phyloP scores from a whole-genome alignment of 768 basidiomycete species.

The Clavulina sp. region DNA sequence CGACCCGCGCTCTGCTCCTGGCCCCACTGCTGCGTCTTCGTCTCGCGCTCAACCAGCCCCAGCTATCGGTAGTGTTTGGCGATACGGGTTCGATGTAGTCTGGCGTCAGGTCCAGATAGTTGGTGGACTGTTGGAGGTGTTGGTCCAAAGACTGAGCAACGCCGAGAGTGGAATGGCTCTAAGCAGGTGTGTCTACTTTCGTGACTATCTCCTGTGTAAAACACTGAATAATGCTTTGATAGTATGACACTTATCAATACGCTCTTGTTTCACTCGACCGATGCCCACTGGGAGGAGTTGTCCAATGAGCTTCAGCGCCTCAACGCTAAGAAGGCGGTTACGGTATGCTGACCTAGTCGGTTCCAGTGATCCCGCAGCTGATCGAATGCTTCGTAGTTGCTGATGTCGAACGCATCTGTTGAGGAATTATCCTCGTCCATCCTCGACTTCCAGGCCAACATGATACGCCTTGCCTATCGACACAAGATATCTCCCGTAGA shows the following conservation, averaged over 20 bases:
- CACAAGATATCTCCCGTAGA: slow-evolving; percentile 69
- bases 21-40: slow-evolving; percentile 32
- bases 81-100: slow-evolving; percentile 69
- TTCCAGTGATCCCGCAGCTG: background rate
- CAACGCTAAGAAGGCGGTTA: slow-evolving; percentile 65
- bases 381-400: slow-evolving; percentile 29
- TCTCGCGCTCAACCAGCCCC: background rate
- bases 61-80: slow-evolving; percentile 44
- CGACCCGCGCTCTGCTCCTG: slow-evolving; percentile 51
- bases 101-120: slow-evolving; percentile 70
- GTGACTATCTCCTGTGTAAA: background rate
- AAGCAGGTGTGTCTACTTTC: slow-evolving; percentile 56
- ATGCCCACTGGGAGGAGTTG: slow-evolving; percentile 63
- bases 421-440: slow-evolving; percentile 73
- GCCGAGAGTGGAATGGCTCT: slow-evolving; percentile 75
- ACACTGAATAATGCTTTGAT: slow-evolving; percentile 4
- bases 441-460: slow-evolving; percentile 76
- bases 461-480: slow-evolving; percentile 58
- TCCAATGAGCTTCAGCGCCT: slow-evolving; percentile 54
- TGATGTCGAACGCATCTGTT: slow-evolving; percentile 67
- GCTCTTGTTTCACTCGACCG: slow-evolving; percentile 59
- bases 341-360: slow-evolving; percentile 30
- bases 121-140: slow-evolving; percentile 47
- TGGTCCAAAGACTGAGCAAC: slow-evolving; percentile 62
- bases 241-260: slow-evolving; percentile 88